Evolutionary conservation across 208 protist species (phyloP), one percentile per base, ranked within the genome.

Genomic region (Jaenimonas drosophilae): DNA sequence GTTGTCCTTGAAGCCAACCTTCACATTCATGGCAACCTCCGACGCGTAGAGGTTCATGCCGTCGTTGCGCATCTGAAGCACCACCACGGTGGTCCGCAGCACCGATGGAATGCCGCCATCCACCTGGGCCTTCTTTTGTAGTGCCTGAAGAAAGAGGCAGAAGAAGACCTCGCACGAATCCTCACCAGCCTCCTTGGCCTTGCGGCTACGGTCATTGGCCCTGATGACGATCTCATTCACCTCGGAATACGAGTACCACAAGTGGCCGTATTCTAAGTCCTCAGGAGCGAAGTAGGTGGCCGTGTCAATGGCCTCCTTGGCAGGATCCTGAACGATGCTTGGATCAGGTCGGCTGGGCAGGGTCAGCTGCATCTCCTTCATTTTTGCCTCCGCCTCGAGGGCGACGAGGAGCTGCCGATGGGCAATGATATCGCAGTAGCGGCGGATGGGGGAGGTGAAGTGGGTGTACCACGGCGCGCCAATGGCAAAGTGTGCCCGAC

Each of bases 391-490:
- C 36, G 90, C 77, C 31, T 79, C 83, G 30, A 94, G 70, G 4
- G 75, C 76, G 20, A 80, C 78, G 9, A 82, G 84, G 20, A 96
- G 62, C 63, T 91, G 85, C 12, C 94, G 82, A 54, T 97, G 94
- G n/a, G 96, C 91, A 52, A 97, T 65, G 9, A 97, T 80, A 62
- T 97, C 94, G 20, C 91, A 76, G 53, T 96, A 97, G 33, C 94
- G 79, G 30, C 94, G 89, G 61, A 97, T 96, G 6, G 94, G 94
- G 4, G 90, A 96, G 27, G 94, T 97, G 55, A 97, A 97, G 56
- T 97, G 94, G 2, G 91, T 96, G 68, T 97, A 97, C 38, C 94
- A 90, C 36, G 79, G 68, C 68, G 91, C 86, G n/a, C 84, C 89
- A 7, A 97, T 70, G 51, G 89, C 94, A 65, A 93, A 96, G 69